These are phyloP conservation scores for Rhizoctonia solani DNA, from an alignment of 1,284 basidiomycete species.

Conservation along the genomic window DNA sequence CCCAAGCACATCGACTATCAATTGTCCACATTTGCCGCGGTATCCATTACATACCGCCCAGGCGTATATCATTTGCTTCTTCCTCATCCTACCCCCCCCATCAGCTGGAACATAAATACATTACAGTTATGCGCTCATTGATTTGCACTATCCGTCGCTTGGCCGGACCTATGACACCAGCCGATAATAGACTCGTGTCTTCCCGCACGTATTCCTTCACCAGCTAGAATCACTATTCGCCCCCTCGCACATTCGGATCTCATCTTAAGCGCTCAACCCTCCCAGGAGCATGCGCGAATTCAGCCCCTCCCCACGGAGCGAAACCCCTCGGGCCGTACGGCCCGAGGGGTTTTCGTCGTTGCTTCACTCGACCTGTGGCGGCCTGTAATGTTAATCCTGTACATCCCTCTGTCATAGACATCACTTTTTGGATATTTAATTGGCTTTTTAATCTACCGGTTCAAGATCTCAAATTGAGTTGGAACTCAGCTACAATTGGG, in stretches of 20 bases:
- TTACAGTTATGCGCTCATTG: not conserved
- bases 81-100: not conserved
- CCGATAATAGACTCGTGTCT: not conserved
- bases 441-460: not conserved
- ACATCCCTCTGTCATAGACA: not conserved
- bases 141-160: constrained; percentile 6
- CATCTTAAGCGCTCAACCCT: too few species aligned
- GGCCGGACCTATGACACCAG: constrained; percentile 7
- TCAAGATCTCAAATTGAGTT: not conserved
- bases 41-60: too few species aligned
- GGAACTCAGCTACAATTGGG: not conserved
- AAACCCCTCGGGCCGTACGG: too few species aligned
- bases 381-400: not conserved
- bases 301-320: too few species aligned
- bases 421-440: not conserved
- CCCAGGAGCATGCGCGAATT: too few species aligned
- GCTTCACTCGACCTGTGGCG: too few species aligned
- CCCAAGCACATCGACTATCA: not conserved
- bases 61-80: not conserved
- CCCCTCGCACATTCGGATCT: not conserved
- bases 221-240: too few species aligned
- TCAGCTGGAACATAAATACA: not conserved
- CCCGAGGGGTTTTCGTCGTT: too few species aligned
- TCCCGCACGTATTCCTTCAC: too few species aligned
- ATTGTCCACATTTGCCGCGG: not conserved